These are phyloP conservation scores for Glonium stellatum DNA, from an alignment of 495 filamentous ascomycete genomes.

Conservation along the genomic window DNA sequence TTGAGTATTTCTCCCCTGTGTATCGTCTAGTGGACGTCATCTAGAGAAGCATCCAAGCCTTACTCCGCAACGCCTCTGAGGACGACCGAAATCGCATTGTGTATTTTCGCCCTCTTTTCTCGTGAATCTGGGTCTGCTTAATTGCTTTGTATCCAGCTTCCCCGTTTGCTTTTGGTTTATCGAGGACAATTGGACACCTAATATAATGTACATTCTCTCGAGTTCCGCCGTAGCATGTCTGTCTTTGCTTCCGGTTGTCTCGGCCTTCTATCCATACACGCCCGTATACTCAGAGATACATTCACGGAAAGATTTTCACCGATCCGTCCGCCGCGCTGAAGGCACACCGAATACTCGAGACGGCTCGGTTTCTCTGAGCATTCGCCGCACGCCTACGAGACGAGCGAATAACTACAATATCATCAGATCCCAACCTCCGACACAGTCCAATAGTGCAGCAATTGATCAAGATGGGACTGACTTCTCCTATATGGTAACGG, in stretches of 20 bases:
- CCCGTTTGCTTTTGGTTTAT: not conserved
- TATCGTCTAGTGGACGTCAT: not conserved
- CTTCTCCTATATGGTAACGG: slow-evolving; percentile 66
- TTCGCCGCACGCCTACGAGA: slow-evolving; percentile 16
- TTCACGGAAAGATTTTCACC: not conserved
- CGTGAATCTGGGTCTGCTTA: slow-evolving; percentile 8
- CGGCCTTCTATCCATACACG: slow-evolving; percentile 20
- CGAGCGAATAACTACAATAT: slow-evolving; percentile 46
- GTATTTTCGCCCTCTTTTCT: slow-evolving; percentile 1
- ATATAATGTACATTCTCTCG: slow-evolving; percentile 19
- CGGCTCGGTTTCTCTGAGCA: slow-evolving; percentile 9
- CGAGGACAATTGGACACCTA: not conserved
- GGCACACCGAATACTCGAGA: not conserved
- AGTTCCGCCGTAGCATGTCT: slow-evolving; percentile 11
- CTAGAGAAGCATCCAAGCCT: not conserved
- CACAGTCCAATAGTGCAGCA: slow-evolving; percentile 50
- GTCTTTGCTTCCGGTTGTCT: slow-evolving; percentile 6
- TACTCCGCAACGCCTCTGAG: not conserved
- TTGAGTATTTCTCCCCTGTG: not conserved
- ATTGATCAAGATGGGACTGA: slow-evolving; percentile 71
- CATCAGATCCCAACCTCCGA: slow-evolving; percentile 47
- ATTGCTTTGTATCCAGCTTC: slow-evolving; percentile 8
- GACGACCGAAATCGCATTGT: not conserved
- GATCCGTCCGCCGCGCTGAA: not conserved
- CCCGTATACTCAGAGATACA: slow-evolving; percentile 6